A percentile compares a stretch with the other conserved stretches of the same genome.
phyloP scores from a whole-genome alignment of 345 rosid genomes.

The Rhizophora mangle region DNA sequence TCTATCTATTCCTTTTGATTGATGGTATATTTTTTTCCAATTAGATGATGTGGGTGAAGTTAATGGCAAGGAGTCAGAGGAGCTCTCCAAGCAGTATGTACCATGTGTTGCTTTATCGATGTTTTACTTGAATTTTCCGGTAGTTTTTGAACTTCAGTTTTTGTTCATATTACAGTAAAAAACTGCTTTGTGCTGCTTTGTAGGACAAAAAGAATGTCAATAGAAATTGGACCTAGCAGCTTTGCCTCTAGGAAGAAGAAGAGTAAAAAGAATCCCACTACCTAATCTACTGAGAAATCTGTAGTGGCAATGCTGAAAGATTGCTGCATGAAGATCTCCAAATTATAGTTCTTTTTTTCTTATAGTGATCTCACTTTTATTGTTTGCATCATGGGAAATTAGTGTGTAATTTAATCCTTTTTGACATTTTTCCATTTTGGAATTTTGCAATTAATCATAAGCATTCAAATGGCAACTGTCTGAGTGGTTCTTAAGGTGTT shows the following conservation, averaged over 20 bases:
- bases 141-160: background rate
- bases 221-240: constrained; percentile 65
- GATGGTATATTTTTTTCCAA: background rate
- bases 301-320: background rate
- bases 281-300: background rate
- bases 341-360: too few species aligned
- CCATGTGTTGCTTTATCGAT: background rate
- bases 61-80: constrained; percentile 48
- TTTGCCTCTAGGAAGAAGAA: constrained; percentile 80
- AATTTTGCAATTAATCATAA: too few species aligned
- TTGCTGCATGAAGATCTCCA: too few species aligned
- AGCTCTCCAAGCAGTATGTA: constrained; percentile 47
- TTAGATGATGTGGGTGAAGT: constrained; percentile 34
- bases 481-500: too few species aligned
- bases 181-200: background rate
- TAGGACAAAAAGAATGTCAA: constrained; percentile 81
- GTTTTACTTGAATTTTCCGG: background rate
- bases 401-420: too few species aligned
- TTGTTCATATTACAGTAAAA: background rate
- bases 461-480: too few species aligned
- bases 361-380: too few species aligned
- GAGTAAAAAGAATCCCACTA: constrained; percentile 35
- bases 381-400: too few species aligned
- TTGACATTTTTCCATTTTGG: too few species aligned
- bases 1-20: background rate